These are phyloP conservation scores for Gastrolobium bilobum DNA, from an alignment of 306 rosid genomes.

Conservation along the genomic window DNA sequence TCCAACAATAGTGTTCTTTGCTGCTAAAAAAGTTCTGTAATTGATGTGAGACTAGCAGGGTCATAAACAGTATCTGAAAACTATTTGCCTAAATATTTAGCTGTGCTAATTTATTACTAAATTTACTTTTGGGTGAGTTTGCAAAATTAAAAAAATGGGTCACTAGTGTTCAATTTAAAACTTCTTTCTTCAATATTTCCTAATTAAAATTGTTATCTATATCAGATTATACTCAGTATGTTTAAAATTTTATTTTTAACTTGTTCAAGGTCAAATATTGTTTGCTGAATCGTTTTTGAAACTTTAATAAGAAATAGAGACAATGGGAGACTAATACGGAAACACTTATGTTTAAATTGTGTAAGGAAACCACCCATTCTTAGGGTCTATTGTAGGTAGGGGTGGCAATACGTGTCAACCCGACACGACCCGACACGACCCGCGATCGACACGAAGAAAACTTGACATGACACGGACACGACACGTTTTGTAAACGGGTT, in stretches of 20 bases:
- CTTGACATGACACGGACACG: too few species aligned
- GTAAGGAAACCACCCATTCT: too few species aligned
- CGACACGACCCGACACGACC: too few species aligned
- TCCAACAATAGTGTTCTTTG: conserved; percentile 5
- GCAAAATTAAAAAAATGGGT: not conserved
- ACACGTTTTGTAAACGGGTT: too few species aligned
- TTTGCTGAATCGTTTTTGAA: conserved; percentile 7
- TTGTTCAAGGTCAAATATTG: conserved; percentile 24
- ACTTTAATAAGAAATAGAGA: not conserved
- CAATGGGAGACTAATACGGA: not conserved
- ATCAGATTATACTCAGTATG: not conserved
- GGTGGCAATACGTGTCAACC: too few species aligned
- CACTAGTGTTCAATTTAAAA: not conserved
- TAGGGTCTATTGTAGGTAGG: too few species aligned
- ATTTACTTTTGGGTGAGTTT: conserved; percentile 17
- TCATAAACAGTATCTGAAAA: conserved; percentile 23
- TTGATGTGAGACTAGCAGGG: conserved; percentile 2
- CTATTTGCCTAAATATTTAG: conserved; percentile 21
- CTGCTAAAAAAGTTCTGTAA: not conserved
- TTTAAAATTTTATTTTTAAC: not conserved
- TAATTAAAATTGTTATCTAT: not conserved
- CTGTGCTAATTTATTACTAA: conserved; percentile 2
- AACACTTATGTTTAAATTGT: not conserved
- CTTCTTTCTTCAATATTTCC: conserved; percentile 1
- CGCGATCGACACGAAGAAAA: too few species aligned